These are phyloP conservation scores for Fusarium temperatum DNA, from an alignment of 2,329 filamentous ascomycete species.

Conservation along the genomic window DNA sequence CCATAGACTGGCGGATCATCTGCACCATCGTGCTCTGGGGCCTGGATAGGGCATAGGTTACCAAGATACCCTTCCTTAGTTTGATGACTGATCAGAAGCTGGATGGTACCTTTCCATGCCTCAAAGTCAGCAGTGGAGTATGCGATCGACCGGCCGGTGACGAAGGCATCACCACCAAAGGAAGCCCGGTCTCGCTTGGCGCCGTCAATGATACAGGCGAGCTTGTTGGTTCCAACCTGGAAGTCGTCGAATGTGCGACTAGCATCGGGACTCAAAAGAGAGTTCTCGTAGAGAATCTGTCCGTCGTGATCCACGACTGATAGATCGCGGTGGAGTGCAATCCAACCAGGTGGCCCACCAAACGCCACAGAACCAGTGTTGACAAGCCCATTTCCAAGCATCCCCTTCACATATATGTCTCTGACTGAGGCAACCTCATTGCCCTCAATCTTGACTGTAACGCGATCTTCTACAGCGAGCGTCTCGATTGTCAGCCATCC, in stretches of 20 bases:
- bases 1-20: not conserved
- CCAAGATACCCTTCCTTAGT: constrained; percentile 1
- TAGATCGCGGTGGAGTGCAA: not conserved
- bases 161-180: not conserved
- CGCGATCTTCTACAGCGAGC: fast-evolving
- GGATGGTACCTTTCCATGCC: not conserved
- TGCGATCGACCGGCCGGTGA: not conserved
- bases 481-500: not conserved
- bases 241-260: not conserved
- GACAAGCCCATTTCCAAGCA: not conserved
- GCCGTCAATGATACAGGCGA: not conserved
- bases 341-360: not conserved
- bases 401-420: not conserved
- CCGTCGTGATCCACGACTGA: not conserved
- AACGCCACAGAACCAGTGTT: not conserved
- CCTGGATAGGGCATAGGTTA: not conserved
- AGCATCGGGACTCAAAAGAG: fast-evolving
- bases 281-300: not conserved
- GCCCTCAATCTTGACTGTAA: not conserved
- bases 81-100: not conserved
- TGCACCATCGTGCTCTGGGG: not conserved
- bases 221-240: not conserved
- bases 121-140: not conserved
- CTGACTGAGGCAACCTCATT: not conserved
- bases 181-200: not conserved